These are phyloP conservation scores for Telfairia occidentalis DNA, from an alignment of 331 rosid species.

Conservation along the genomic window DNA sequence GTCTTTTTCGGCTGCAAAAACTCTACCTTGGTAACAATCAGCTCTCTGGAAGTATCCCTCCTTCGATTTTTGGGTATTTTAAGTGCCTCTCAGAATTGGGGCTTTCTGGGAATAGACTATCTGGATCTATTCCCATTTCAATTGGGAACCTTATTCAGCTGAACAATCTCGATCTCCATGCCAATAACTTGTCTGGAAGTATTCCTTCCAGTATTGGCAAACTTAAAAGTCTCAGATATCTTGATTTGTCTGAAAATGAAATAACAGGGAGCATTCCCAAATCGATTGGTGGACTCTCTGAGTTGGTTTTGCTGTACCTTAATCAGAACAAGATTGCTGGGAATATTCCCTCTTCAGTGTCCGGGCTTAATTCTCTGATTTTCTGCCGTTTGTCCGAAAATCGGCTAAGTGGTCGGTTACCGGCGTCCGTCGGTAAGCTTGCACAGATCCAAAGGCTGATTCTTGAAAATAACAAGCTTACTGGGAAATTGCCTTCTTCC, in stretches of 20 bases:
- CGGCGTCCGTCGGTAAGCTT: conserved; percentile 45
- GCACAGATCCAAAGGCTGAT: conserved; percentile 28
- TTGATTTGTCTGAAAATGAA: conserved; percentile 39
- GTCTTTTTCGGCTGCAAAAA: conserved; percentile 26
- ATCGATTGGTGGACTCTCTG: conserved; percentile 38
- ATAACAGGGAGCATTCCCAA: conserved; percentile 37
- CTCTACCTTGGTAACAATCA: conserved; percentile 30
- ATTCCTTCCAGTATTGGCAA: conserved; percentile 34
- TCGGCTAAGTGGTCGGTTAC: conserved; percentile 29
- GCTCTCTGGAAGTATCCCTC: conserved; percentile 29
- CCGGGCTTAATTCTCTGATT: conserved; percentile 32
- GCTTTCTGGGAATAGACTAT: conserved; percentile 31
- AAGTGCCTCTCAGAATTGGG: conserved; percentile 31
- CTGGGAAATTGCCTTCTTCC: conserved; percentile 38
- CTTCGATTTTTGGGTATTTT: conserved; percentile 25
- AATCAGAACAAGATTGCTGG: conserved; percentile 34
- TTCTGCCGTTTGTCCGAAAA: conserved; percentile 40
- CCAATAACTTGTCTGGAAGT: conserved; percentile 26
- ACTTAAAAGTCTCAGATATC: conserved; percentile 28
- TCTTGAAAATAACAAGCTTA: conserved; percentile 38
- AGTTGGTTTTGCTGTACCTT: conserved; percentile 29
- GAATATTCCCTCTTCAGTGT: conserved; percentile 37
- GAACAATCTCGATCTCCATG: conserved; percentile 35
- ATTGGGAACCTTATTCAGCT: conserved; percentile 26
- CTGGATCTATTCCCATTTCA: conserved; percentile 36